Conservation (phyloP, 1,284 basidiomycete genomes). For the Lentinula novae-zelandiae region DNA sequence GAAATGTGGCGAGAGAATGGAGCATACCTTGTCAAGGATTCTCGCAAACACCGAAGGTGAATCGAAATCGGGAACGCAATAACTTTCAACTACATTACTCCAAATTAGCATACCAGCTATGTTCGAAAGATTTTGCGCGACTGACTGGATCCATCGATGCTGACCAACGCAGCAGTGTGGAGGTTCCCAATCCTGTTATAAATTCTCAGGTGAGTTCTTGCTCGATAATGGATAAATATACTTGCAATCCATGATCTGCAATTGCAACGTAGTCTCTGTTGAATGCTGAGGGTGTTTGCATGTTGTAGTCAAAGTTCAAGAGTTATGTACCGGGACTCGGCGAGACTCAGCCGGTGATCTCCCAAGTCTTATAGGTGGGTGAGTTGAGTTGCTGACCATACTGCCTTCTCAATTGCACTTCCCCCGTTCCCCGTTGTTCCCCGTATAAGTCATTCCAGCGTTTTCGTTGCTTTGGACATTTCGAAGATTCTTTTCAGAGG, state of each 20-base stretch:
- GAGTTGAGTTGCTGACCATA: not conserved
- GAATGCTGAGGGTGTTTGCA: constrained; percentile 30
- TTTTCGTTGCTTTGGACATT: not conserved
- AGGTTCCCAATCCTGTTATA: constrained; percentile 69
- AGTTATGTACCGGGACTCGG: too few relatives aligned
- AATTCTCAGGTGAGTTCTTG: not conserved
- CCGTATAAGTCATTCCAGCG: not conserved
- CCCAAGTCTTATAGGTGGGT: too few relatives aligned
- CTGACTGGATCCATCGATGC: constrained; percentile 76
- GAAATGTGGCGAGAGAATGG: not conserved
- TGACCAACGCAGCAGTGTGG: constrained; percentile 77
- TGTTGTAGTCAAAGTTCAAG: constrained; percentile 19
- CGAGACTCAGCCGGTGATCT: not conserved
- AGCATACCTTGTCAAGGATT: constrained; percentile 64
- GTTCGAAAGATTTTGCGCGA: not conserved
- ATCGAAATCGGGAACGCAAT: constrained; percentile 91
- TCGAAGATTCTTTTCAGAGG: too few relatives aligned
- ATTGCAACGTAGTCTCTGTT: constrained; percentile 62
- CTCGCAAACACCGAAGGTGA: constrained; percentile 88
- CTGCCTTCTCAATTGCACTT: not conserved
- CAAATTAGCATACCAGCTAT: not conserved
- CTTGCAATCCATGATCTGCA: constrained; percentile 69
- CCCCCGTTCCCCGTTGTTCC: not conserved
- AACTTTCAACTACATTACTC: constrained; percentile 67
- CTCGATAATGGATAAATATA: constrained; percentile 14